These are phyloP conservation scores for Selenicereus undatus DNA, from an alignment of 148 eudicot genomes.

Conservation along the genomic window DNA sequence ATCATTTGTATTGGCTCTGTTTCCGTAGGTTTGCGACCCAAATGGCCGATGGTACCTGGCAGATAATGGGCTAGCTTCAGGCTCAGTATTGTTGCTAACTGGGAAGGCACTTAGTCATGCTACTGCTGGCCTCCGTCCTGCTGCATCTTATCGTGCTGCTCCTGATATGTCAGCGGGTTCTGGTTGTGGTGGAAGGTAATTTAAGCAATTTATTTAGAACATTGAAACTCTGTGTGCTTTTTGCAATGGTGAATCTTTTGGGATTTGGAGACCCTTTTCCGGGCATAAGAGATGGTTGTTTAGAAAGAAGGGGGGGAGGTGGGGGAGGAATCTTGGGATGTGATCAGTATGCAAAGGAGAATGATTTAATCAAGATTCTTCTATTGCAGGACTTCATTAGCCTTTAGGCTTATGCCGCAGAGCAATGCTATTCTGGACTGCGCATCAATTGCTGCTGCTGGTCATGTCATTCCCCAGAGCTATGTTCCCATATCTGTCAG, in stretches of 20 bases:
- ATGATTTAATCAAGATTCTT: constrained; percentile 1
- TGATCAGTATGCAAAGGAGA: neutral
- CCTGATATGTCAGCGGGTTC: constrained; percentile 39
- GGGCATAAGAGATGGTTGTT: neutral
- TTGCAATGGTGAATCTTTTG: neutral
- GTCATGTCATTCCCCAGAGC: constrained; percentile 85
- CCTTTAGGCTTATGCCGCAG: constrained; percentile 88
- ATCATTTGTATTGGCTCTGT: constrained; percentile 19
- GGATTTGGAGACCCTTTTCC: neutral
- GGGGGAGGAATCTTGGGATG: neutral
- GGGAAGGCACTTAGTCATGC: constrained; percentile 91
- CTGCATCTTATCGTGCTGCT: constrained; percentile 59
- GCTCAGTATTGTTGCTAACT: constrained; percentile 67
- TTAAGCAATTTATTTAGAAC: neutral
- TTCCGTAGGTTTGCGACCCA: constrained; percentile 79
- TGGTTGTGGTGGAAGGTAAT: constrained; percentile 63
- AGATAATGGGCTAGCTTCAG: constrained; percentile 58
- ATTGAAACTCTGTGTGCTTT: neutral
- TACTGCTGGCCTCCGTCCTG: constrained; percentile 91
- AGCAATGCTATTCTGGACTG: constrained; percentile 76
- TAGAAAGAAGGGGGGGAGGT: too few species aligned
- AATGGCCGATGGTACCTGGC: constrained; percentile 91
- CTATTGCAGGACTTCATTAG: constrained; percentile 66
- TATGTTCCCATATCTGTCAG: constrained; percentile 74
- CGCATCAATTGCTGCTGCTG: constrained; percentile 69